Conservation (phyloP, 768 basidiomycete species). For the Phlebiopsis gigantea region DNA sequence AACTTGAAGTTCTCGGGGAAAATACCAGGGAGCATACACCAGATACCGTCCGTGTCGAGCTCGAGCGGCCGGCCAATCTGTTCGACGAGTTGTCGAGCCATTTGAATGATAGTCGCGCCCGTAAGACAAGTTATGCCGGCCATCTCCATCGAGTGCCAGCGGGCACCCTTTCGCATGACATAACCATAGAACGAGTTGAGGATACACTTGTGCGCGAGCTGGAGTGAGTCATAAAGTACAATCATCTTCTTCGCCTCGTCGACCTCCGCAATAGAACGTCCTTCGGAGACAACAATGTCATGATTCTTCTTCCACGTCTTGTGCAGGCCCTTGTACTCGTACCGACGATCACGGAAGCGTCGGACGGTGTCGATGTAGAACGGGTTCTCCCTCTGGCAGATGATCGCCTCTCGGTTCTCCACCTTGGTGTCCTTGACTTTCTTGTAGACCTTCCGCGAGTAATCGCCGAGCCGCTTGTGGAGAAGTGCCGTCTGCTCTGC, state of each 20-base stretch:
- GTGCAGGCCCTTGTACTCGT: conserved; percentile 97
- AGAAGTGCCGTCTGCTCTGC: conserved; percentile 88
- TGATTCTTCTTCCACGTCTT: conserved; percentile 99
- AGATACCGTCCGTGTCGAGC: conserved; percentile 97
- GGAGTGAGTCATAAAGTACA: conserved; percentile 95
- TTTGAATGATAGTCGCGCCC: conserved; percentile 96
- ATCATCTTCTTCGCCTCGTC: conserved; percentile 99
- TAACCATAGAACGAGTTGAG: conserved; percentile 99
- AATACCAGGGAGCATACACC: conserved; percentile 98
- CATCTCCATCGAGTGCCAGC: conserved; percentile 99
- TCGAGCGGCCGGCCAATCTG: conserved; percentile 97
- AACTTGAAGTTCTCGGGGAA: conserved; percentile 99
- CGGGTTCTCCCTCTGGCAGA: conserved; percentile 96
- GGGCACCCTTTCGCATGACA: conserved; percentile 98
- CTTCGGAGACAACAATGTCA: conserved; percentile 64
- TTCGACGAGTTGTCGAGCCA: conserved; percentile 96
- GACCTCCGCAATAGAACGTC: conserved; percentile 74
- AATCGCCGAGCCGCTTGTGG: conserved; percentile 96
- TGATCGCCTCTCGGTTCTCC: conserved; percentile 88
- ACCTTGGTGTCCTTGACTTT: conserved; percentile 98
- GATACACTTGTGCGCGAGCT: conserved; percentile 99
- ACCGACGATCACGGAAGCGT: conserved; percentile 93
- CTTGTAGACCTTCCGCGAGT: conserved; percentile 97
- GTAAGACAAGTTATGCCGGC: conserved; percentile 98
- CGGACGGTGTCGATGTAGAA: conserved; percentile 99